Evolutionary conservation across 2,329 filamentous ascomycete genomes (phyloP).

Genomic region (Clonostachys chloroleuca): DNA sequence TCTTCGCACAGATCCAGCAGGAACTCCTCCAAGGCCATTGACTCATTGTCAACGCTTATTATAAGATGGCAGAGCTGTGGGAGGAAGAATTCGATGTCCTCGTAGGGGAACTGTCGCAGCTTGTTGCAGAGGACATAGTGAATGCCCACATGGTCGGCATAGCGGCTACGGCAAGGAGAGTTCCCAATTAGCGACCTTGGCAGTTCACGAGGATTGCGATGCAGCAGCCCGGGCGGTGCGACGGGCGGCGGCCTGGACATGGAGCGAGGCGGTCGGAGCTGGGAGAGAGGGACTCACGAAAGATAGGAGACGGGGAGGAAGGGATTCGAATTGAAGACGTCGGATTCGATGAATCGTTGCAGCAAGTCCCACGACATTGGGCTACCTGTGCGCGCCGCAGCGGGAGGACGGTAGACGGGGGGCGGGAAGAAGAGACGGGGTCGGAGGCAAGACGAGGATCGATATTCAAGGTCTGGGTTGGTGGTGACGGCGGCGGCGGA

Average conservation of each 20-base stretch:
- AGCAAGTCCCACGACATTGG: slow-evolving; percentile 82
- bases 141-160: slow-evolving; percentile 85
- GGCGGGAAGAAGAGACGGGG: not conserved
- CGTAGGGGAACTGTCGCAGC: slow-evolving; percentile 83
- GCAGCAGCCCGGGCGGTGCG: not conserved
- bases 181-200: not conserved
- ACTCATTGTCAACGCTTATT: slow-evolving; percentile 86
- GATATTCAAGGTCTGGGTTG: not conserved
- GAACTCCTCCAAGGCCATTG: slow-evolving; percentile 86
- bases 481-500: not conserved
- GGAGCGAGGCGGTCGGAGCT: not conserved
- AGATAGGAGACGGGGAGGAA: slow-evolving; percentile 86
- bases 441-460: not conserved
- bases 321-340: slow-evolving; percentile 89
- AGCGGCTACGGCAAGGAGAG: slow-evolving; percentile 51
- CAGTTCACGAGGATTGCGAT: not conserved
- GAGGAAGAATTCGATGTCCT: slow-evolving; percentile 90
- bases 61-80: slow-evolving; percentile 84
- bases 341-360: slow-evolving; percentile 87
- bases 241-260: no score
- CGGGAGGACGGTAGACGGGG: not conserved
- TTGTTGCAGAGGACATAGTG: slow-evolving; percentile 87
- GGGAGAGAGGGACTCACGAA: slow-evolving; percentile 54
- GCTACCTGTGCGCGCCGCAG: not conserved
- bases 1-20: slow-evolving; percentile 82